Conservation (phyloP, 805 yeast species). For the Wickerhamia fluorescens region DNA sequence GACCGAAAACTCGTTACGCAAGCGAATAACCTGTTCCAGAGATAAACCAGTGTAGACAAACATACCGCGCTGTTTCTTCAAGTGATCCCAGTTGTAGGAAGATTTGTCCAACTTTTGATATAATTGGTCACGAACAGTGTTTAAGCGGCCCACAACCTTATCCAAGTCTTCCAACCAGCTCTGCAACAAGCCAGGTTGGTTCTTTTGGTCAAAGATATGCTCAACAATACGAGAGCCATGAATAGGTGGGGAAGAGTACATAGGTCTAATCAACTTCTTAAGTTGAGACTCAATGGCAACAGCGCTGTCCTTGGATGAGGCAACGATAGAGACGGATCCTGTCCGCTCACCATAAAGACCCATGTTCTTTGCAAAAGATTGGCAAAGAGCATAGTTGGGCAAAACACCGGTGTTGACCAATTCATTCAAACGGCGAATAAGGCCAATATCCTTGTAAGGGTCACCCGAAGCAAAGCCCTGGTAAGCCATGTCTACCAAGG, state of each 20-base stretch:
- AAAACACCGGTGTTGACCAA: conserved; percentile 44
- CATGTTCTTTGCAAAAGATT: conserved; percentile 43
- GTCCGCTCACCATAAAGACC: conserved; percentile 50
- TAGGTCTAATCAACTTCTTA: conserved; percentile 76
- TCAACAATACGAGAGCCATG: conserved; percentile 90
- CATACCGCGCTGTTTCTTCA: conserved; percentile 91
- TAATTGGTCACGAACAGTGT: conserved; percentile 59
- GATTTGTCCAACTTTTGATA: conserved; percentile 56
- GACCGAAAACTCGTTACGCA: conserved; percentile 67
- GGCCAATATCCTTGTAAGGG: conserved; percentile 57
- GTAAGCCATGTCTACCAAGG: conserved; percentile 89
- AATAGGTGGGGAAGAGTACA: conserved; percentile 90
- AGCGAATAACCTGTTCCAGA: conserved; percentile 59
- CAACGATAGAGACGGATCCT: conserved; percentile 67
- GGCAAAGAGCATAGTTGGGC: conserved; percentile 47
- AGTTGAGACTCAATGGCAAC: conserved; percentile 68
- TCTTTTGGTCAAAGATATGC: conserved; percentile 50
- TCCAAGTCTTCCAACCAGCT: conserved; percentile 82
- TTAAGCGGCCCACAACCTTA: conserved; percentile 72
- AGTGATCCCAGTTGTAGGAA: conserved; percentile 75
- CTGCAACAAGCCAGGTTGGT: conserved; percentile 40
- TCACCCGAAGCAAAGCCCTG: conserved; percentile 92
- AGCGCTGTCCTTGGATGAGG: conserved; percentile 47
- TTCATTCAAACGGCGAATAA: conserved; percentile 40
- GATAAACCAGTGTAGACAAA: conserved; percentile 84